A percentile compares a stretch with the other conserved stretches of the same genome.
phyloP scores from a whole-genome alignment of 805 yeast species.

The Candida orba region DNA sequence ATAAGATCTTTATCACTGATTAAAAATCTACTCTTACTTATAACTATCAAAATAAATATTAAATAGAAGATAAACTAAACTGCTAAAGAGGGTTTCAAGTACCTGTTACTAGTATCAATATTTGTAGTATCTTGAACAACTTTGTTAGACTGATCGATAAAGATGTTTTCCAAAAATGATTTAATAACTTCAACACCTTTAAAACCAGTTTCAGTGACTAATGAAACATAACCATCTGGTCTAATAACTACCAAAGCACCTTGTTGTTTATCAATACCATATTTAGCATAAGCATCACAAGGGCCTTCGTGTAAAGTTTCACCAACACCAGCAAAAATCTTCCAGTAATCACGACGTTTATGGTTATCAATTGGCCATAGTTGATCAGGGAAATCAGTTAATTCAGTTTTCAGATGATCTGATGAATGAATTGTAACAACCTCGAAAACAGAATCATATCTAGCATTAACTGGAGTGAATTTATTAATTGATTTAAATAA shows the following conservation, averaged over 20 bases:
- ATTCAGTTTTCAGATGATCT: not conserved
- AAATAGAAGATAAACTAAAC: not conserved
- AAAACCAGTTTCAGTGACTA: not conserved
- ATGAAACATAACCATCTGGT: conserved; percentile 1
- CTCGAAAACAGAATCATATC: not conserved
- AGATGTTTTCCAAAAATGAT: not conserved
- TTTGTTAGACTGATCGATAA: not conserved
- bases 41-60: too few species aligned
- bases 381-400: conserved; percentile 1
- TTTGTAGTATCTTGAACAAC: not conserved
- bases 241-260: not conserved
- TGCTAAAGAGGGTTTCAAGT: not conserved
- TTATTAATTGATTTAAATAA: not conserved
- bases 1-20: too few species aligned
- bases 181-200: not conserved
- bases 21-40: too few species aligned
- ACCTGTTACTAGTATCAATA: not conserved
- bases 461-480: not conserved
- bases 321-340: not conserved
- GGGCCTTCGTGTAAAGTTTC: not conserved
- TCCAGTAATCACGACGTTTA: not conserved
- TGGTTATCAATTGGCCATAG: conserved; percentile 1
- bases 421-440: not conserved
- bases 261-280: not conserved
- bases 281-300: not conserved